Evolutionary conservation across 345 rosid genomes (phyloP).

Genomic region (Melaleuca alternifolia): DNA sequence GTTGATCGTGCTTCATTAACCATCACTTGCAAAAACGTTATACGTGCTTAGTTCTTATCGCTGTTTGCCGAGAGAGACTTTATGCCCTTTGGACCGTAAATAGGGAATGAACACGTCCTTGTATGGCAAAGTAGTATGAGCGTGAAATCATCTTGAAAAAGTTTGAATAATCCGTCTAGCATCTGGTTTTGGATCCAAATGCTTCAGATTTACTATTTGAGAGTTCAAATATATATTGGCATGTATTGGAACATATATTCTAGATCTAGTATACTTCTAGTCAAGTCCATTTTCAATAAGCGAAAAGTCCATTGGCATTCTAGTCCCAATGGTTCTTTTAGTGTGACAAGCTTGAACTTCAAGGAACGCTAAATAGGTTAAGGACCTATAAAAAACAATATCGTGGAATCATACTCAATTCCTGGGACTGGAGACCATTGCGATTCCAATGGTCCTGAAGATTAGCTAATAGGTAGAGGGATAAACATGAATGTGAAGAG

Average conservation of each 20-base stretch:
- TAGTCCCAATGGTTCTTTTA: neutral
- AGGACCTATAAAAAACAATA: neutral
- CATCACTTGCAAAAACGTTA: neutral
- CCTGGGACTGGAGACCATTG: neutral
- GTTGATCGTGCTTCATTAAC: neutral
- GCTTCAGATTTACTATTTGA: neutral
- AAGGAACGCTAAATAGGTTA: neutral
- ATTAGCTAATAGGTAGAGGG: no score
- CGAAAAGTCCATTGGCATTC: neutral
- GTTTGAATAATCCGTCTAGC: neutral
- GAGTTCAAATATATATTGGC: neutral
- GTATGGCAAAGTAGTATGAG: neutral
- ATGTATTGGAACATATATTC: neutral
- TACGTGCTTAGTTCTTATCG: no score
- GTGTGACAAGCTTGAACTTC: neutral
- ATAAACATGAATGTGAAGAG: no score
- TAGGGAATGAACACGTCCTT: neutral
- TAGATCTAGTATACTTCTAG: no score
- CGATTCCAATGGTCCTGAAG: no score
- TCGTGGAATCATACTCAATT: neutral
- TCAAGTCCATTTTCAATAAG: no score
- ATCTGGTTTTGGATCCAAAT: neutral
- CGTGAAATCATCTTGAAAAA: neutral
- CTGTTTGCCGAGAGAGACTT: no score
- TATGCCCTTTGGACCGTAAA: neutral